Base-by-base conservation (phyloP, 1,284 basidiomycete species). In the Pisolithus thermaeus region DNA sequence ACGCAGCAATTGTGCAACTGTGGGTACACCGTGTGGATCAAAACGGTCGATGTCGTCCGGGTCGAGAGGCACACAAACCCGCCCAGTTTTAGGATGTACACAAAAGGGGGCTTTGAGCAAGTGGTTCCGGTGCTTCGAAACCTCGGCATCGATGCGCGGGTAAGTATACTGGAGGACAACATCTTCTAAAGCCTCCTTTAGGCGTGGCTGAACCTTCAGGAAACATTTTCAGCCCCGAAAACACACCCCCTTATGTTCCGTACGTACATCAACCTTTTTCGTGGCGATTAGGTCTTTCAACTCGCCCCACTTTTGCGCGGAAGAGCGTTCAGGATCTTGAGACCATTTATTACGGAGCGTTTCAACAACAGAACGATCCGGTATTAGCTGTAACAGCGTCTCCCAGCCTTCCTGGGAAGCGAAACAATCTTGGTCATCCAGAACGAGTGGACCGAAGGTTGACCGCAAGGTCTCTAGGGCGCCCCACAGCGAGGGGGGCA, bases 21-120 rank as follows among this genome's bases (percentile, higher is more conserved):
- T 97, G 1, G 96, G 97, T 8, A 97, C 93, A 0, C 63, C 65
- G 51, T 81, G 82, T 0, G 96, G 97, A 63, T 97, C 84, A 64
- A 99, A 99, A 0, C 80, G 73, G 51, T 92, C 83, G n/a, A 96
- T 82, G 32, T 72, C 68, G 32, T 71, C 72, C 2, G 92, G 88
- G 61, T 97, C 87, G 28, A 99, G 75, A 1, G 97, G 97, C 0
- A 99, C 92, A 69, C 96, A 99, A 9, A 99, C 84, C 39, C 94
- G 83, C 1, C 95, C 95, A 1, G 97, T 99, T 56, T 92, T 92
- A 0, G 97, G 96, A 69, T 99, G 96, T 0, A 99, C 77, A 65
- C 94, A 97, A 70, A 99, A 99, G 0, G 97, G 97, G 25, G 92
- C 87, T 70, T 99, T 99, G 56, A 99, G 83, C 74, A 99, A 79